Evolutionary conservation across 2,329 filamentous ascomycete species (phyloP), one percentile per base, ranked within the genome.

Genomic region (Orbilia blumenaviensis): DNA sequence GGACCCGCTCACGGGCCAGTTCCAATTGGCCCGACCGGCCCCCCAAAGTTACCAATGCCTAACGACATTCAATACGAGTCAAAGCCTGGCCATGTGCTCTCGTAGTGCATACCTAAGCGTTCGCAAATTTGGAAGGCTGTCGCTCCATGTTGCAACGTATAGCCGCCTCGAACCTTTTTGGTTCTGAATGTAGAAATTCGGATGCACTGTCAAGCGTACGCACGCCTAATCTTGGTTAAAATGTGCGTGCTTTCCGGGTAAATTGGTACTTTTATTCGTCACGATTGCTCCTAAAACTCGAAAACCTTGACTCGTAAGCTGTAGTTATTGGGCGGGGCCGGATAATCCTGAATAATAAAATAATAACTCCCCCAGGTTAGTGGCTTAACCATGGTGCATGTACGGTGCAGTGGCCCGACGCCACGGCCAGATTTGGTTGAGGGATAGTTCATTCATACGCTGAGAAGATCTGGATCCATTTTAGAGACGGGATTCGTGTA

Each of bases 161-260:
- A 60, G 48, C 64, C 64, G 48, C 50, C 50, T 60, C 25, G 56
- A 56, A 32, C 50, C 52, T 29, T 56, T n/a, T 44, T 23, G 12
- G 18, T 63, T 68, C 64, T 68, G n/a, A n/a, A n/a, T n/a, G n/a
- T n/a, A 68, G 64, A 68, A 68, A 48, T 42, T 66, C 48, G 62
- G 64, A 25, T 50, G 52, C 52, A 68, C 29, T 10, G 5, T 5
- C 29, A 34, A 38, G 50, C 23, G 9, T 42, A 56, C 48, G 48
- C 54, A 69, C 32, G 27, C 52, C 60, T 58, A 72, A 72, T 72
- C 50, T 72, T 72, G 67, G 67, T 48, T 72, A 72, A 72, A 56
- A 61, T 68, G 18, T 50, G 44, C 34, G 38, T 63, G 56, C 36
- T 60, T 64, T 27, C 67, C 60, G 67, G 67, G 10, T 72, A 72